Evolutionary conservation across 202 grass and related monocot species (phyloP), one percentile per base, ranked within the genome.

Genomic region (Saccharum hybrid): DNA sequence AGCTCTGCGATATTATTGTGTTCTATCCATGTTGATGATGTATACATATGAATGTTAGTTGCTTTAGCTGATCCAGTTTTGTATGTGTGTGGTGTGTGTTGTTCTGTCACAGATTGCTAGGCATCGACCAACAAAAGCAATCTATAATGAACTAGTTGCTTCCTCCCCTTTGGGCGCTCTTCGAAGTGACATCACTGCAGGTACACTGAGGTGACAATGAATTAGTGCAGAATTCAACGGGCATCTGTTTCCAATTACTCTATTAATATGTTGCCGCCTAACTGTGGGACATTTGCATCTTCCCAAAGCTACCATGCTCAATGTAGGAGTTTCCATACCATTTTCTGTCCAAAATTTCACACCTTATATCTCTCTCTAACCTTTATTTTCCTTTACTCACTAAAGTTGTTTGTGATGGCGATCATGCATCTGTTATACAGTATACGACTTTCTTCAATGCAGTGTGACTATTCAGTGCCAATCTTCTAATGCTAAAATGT

Each of bases 111-210:
- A 90, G 88, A 77, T 86, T 12, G n/a, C 71, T 65, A 84, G 43
- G 71, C 72, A 80, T 31, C 70, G 30, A 60, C 42, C 81, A 18
- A 45, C 75, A 84, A 71, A 71, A 65, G 70, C 43, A 38, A 72
- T 87, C 37, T 90, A 80, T 66, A 87, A 81, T 71, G 84, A 84
- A 68, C 16, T 83, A 21, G 22, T 75, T 71, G 65, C 43, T 36
- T 76, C 81, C 56, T 59, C 70, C 10, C 75, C 84, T 80, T 14
- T 83, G 41, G 76, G 71, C 28, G 16, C 42, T 59, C 43, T 81
- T 45, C 75, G 81, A 76, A 74, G 54, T 48, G 75, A 83, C 28
- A 34, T 87, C 63, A 67, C 14, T 48, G 69, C 84, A 76, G 88
- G 84, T 90, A 87, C 63, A 34, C 1, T 40, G 22, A n/a, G 40